These are phyloP conservation scores for Leucaena leucocephala DNA, from an alignment of 306 rosid species.

Conservation along the genomic window DNA sequence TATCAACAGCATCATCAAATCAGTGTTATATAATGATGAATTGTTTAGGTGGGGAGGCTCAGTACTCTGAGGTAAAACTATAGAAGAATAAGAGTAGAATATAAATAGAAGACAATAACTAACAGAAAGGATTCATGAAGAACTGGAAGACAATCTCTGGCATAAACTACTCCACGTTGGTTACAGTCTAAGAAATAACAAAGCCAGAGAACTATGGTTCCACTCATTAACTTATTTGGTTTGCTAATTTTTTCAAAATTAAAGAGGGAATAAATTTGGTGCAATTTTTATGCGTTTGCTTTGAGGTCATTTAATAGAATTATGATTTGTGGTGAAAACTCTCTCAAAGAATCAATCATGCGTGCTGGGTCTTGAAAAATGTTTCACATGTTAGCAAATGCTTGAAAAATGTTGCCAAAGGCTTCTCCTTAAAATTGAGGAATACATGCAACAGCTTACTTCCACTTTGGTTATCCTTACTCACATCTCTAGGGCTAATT, in stretches of 20 bases:
- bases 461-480: not conserved
- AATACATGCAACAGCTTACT: not conserved
- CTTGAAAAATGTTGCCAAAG: not conserved
- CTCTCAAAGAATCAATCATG: not conserved
- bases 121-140: conserved; percentile 8
- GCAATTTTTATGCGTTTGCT: not conserved
- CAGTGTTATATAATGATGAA: conserved; percentile 8
- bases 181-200: conserved; percentile 9
- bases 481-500: not conserved
- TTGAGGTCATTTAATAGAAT: not conserved
- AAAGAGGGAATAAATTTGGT: not conserved
- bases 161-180: not conserved
- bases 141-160: conserved; percentile 28
- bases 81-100: conserved; percentile 6
- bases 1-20: conserved; percentile 30
- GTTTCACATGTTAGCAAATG: not conserved
- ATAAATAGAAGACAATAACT: conserved; percentile 4
- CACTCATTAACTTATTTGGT: not conserved
- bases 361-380: not conserved
- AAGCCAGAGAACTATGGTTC: not conserved
- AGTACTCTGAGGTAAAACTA: not conserved
- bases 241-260: conserved; percentile 11
- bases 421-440: not conserved
- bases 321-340: not conserved
- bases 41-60: conserved; percentile 16